Evolutionary conservation across 805 yeast species (phyloP).

Genomic region (Cyberlindnera suaveolens): DNA sequence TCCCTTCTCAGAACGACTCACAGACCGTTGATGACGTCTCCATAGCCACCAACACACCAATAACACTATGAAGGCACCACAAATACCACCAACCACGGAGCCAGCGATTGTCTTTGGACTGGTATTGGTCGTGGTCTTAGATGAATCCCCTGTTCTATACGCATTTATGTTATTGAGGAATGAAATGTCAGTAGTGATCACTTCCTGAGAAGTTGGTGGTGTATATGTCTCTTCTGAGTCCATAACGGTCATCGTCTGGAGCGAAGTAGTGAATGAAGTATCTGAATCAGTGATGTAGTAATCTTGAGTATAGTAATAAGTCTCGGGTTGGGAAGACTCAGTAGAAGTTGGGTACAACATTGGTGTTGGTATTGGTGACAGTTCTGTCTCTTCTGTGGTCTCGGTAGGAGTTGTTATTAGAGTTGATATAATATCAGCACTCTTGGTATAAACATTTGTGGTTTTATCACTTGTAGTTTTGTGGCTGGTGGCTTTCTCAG

Average conservation of each 20-base stretch:
- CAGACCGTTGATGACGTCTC: constrained; percentile 4
- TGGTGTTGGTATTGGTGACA: too few species aligned
- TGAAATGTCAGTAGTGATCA: constrained; percentile 18
- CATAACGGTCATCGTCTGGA: constrained; percentile 13
- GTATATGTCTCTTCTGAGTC: constrained; percentile 1
- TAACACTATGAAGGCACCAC: constrained; percentile 13
- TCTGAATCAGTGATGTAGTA: constrained; percentile 14
- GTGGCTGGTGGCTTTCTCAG: too few species aligned
- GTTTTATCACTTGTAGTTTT: too few species aligned
- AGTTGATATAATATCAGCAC: too few species aligned
- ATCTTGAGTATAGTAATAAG: constrained; percentile 16
- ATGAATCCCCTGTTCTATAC: neutral
- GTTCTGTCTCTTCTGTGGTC: too few species aligned
- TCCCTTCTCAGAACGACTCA: constrained; percentile 12
- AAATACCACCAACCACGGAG: constrained; percentile 23
- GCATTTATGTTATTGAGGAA: constrained; percentile 3
- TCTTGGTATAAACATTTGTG: too few species aligned
- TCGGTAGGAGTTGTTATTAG: too few species aligned
- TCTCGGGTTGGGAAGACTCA: neutral
- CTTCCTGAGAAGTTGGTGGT: neutral
- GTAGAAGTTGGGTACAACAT: neutral
- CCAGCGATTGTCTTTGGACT: constrained; percentile 19
- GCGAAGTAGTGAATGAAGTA: constrained; percentile 16
- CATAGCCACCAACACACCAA: constrained; percentile 13
- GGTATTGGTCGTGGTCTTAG: neutral